These are phyloP conservation scores for Magnusiomyces sp. DNA, from an alignment of 1,139 yeast genomes.

Conservation along the genomic window DNA sequence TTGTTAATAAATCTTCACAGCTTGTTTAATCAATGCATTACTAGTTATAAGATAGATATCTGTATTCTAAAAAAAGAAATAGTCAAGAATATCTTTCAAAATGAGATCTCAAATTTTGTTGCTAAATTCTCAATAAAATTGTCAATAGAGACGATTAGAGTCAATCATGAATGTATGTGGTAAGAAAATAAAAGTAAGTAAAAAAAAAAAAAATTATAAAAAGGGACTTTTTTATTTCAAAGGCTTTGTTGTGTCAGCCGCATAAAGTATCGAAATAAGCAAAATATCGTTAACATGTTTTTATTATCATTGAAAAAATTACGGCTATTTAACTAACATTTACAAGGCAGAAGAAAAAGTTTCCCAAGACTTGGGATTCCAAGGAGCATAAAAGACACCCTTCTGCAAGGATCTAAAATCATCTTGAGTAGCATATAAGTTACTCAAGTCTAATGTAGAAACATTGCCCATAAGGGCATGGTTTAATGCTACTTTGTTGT, in stretches of 20 bases:
- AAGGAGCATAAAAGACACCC: conserved; percentile 44
- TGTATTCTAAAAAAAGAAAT: too few species aligned
- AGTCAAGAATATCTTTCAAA: too few species aligned
- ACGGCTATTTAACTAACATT: not conserved
- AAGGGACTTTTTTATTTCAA: not conserved
- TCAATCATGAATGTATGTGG: too few species aligned
- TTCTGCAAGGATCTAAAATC: conserved; percentile 52
- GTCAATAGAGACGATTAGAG: too few species aligned
- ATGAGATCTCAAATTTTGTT: too few species aligned
- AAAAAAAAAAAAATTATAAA: not conserved
- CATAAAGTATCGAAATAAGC: too few species aligned
- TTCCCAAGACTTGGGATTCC: conserved; percentile 26
- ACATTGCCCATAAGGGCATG: conserved; percentile 40
- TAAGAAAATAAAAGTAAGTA: not conserved
- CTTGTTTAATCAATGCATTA: too few species aligned
- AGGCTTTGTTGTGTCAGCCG: not conserved
- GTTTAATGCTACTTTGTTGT: conserved; percentile 45
- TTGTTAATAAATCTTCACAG: too few species aligned
- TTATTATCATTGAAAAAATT: too few species aligned
- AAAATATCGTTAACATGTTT: too few species aligned
- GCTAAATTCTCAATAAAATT: too few species aligned
- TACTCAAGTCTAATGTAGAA: conserved; percentile 45
- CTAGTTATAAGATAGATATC: too few species aligned
- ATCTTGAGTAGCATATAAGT: conserved; percentile 38
- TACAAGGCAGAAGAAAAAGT: conserved; percentile 9